Conservation (phyloP, 2,329 filamentous ascomycete species). For the Fusarium odoratissimum region DNA sequence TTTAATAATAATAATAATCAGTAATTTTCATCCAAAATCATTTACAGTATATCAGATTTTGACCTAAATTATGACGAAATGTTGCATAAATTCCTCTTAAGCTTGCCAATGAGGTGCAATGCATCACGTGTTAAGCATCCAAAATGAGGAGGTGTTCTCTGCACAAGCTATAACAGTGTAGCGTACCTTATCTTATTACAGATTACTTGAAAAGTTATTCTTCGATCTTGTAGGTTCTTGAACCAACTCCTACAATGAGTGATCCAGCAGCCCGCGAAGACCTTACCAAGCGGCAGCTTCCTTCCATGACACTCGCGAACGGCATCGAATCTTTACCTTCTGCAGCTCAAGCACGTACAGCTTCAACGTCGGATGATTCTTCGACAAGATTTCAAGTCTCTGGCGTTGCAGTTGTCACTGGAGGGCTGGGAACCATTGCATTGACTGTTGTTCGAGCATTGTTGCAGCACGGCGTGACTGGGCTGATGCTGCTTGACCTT, state of each 20-base stretch:
- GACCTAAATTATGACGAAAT: background rate
- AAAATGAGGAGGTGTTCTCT: background rate
- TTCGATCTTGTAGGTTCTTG: background rate
- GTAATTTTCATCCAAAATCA: too few relatives aligned
- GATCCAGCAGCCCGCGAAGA: constrained; percentile 1
- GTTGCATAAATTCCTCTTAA: background rate
- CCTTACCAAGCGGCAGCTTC: constrained; percentile 22
- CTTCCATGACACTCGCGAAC: constrained; percentile 13
- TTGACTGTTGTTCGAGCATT: constrained; percentile 8
- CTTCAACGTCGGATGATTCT: constrained; percentile 3
- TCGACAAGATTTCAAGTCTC: constrained; percentile 1
- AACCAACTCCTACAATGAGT: background rate
- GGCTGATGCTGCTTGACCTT: constrained; percentile 15
- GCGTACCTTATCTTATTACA: background rate
- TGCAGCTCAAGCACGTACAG: background rate
- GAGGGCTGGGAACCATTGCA: constrained; percentile 8
- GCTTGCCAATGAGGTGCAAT: background rate
- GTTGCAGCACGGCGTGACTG: constrained; percentile 5
- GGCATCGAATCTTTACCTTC: constrained; percentile 1
- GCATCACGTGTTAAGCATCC: background rate
- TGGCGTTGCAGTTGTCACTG: constrained; percentile 10
- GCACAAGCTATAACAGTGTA: background rate
- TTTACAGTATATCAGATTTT: background rate
- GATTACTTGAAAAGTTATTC: background rate
- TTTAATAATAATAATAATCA: rapidly evolving